phyloP scores from a whole-genome alignment of 2,329 filamentous ascomycete species.

The Fusarium xylarioides region DNA sequence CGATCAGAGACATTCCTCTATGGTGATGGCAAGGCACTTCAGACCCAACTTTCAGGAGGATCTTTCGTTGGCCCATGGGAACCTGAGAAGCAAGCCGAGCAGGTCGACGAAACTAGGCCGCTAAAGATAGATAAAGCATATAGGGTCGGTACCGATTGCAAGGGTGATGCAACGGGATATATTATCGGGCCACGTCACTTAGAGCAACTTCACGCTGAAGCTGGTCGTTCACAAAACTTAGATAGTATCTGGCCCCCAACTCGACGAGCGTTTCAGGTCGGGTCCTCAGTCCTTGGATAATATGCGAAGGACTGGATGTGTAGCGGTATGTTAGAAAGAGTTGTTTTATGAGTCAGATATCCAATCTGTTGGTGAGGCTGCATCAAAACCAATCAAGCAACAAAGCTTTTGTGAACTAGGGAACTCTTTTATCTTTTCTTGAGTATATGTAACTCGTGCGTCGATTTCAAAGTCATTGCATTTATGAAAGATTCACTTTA shows the following conservation, averaged over 20 bases:
- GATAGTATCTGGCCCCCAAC: no score
- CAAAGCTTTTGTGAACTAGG: neutral
- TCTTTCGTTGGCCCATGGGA: neutral
- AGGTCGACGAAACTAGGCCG: fast-evolving
- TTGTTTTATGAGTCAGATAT: neutral
- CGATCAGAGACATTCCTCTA: neutral
- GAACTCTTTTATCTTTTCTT: fast-evolving
- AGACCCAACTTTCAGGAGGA: neutral
- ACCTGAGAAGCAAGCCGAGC: neutral
- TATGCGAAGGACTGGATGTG: constrained; percentile 27
- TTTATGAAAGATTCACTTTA: neutral
- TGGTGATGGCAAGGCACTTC: neutral
- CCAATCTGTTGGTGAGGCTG: fast-evolving
- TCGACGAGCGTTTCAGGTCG: neutral
- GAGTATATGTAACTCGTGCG: neutral
- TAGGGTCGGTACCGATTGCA: neutral
- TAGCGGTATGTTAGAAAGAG: neutral
- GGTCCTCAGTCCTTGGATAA: constrained; percentile 42
- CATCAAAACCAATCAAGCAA: neutral
- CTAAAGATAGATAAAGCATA: neutral
- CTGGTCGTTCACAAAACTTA: neutral
- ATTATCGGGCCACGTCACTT: neutral
- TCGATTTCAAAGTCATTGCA: neutral
- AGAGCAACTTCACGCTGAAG: neutral
- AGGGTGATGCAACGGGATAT: neutral